Base-by-base conservation (phyloP, 1,284 basidiomycete species). In the Moesziomyces sp. region DNA sequence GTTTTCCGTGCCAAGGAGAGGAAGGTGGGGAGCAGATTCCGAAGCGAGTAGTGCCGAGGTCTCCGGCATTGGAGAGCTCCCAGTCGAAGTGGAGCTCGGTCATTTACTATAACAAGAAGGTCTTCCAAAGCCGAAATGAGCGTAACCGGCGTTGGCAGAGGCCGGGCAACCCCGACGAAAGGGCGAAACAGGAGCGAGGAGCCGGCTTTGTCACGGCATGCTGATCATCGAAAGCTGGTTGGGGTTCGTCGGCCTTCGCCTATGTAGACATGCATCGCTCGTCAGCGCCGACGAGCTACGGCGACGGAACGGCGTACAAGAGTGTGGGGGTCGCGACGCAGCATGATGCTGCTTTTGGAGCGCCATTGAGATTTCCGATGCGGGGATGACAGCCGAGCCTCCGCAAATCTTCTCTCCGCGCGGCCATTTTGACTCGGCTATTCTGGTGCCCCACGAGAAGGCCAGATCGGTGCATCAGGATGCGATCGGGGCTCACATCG, bases 361-460 rank as follows among this genome's bases (percentile, higher is more conserved):
- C 40, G 49, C 42, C 18, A 6, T 24, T 28, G 45, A 65, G 62
- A 65, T 65, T 58, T 55, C 62, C 62, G 62, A 65, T 53, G 62
- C 52, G 62, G 56, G 52, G 62, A 23, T 46, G 51, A 54, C 62
- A 65, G 56, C 62, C 56, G 56, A 58, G 44, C 10, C 45, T 35
- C 51, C 58, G 51, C 58, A 49, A 60, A 60, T 53, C 58, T 59
- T 26, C 46, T 47, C 30, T 16, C 13, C 46, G 23, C 30, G 30
- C 30, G 30, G 30, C 30, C 10, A 11, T 11, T 13, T 34, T 34
- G 11, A 11, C 30, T 34, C 30, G 30, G 30, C 30, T 34, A 34
- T 34, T 34, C 13, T 11, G 30, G 30, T 9, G 30, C 30, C 9
- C 2, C 30, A 8, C 8, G 30, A 30, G 30, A 30, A 43, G 11